Evolutionary conservation across 163 green algal species (phyloP), one percentile per base, ranked within the genome.

Genomic region (Volvox carteri): DNA sequence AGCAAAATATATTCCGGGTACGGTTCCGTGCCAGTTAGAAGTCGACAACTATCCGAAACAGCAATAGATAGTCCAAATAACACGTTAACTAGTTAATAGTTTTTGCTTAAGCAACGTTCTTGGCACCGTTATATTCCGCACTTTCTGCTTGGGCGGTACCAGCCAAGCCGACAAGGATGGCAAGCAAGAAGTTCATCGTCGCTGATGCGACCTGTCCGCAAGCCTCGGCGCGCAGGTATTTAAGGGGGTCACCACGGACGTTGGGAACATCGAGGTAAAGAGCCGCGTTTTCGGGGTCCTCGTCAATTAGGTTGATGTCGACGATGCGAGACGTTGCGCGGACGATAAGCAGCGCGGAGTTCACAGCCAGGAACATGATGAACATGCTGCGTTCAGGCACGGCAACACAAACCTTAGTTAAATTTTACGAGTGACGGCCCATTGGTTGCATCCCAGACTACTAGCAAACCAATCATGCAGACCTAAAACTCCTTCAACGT

Each of bases 301-400:
- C 75, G 30, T 84, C n/a, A 1, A 84, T 68, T 0, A 16, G 1
- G 56, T 56, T 85, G 39, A 85, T 56, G 6, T 75, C n/a, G 23
- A n/a, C 8, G 39, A 85, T 75, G 28, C 78, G 78, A 8, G 58
- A 35, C 39, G 78, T 85, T 1, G 78, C 58, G 28, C 78, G 78
- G 8, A 75, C 11, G 78, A 85, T 85, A 54, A 85, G 60, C 30
- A 85, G 41, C 21, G 56, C 39, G 0, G 54, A 56, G 54, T 85
- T 85, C 25, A 85, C 78, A 11, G 78, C 78, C 28, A 85, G 23
- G 25, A 74, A 85, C 56, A 75, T 85, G 78, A 74, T 75, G 37
- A 74, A 75, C 48, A 70, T 60, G 73, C 70, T 78, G 70, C 70
- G n/a, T n/a, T n/a, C n/a, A n/a, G n/a, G n/a, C n/a, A 9, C 18